These are phyloP conservation scores for Golubevia sp. DNA, from an alignment of 1,284 basidiomycete species.

Conservation along the genomic window DNA sequence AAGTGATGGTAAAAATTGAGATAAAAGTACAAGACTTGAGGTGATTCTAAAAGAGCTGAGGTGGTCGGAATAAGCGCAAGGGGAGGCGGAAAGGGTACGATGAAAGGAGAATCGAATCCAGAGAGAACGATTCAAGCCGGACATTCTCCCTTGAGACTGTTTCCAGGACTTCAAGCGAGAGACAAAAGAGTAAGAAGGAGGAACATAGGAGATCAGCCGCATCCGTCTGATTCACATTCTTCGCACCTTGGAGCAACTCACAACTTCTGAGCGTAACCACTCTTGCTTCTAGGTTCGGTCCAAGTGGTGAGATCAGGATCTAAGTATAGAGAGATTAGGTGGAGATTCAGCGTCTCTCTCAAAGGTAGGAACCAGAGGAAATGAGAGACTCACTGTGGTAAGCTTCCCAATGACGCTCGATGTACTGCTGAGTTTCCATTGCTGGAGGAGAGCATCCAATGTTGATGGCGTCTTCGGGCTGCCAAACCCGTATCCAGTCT, in stretches of 20 bases:
- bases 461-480: slow-evolving; percentile 4
- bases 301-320: slow-evolving; percentile 47
- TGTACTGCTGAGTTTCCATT: slow-evolving; percentile 42
- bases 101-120: neutral
- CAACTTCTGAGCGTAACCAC: slow-evolving; percentile 29
- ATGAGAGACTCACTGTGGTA: too few relatives aligned
- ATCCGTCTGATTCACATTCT: too few relatives aligned
- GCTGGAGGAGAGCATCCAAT: slow-evolving; percentile 46
- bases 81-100: neutral
- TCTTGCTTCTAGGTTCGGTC: slow-evolving; percentile 20
- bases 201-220: neutral
- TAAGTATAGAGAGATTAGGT: too few relatives aligned
- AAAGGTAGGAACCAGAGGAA: too few relatives aligned
- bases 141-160: neutral
- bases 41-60: too few relatives aligned
- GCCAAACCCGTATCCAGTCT: slow-evolving; percentile 22
- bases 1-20: too few relatives aligned
- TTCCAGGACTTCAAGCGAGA: neutral
- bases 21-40: too few relatives aligned
- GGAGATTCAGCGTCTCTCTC: too few relatives aligned
- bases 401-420: slow-evolving; percentile 33
- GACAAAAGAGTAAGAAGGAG: neutral
- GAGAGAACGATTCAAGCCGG: neutral
- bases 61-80: neutral
- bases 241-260: too few relatives aligned